A percentile compares a stretch with the other conserved stretches of the same genome.
Conservation (phyloP, 805 yeast species). For the Metschnikowia similis region DNA sequence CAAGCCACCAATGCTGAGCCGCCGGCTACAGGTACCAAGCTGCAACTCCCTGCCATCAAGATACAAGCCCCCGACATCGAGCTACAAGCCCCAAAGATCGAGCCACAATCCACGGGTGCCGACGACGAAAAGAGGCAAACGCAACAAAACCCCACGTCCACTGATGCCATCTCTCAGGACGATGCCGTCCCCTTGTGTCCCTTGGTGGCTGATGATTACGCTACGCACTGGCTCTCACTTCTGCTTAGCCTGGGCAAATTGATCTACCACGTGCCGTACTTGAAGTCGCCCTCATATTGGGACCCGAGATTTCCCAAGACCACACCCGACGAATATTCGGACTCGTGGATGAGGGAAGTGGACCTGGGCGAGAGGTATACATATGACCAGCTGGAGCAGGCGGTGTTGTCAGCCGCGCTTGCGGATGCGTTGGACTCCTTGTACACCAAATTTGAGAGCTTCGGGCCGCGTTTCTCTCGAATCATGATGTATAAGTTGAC, state of each 20-base stretch:
- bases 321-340: slow-evolving; percentile 25
- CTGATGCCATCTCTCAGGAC: neutral
- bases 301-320: slow-evolving; percentile 32
- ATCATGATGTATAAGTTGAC: slow-evolving; percentile 5
- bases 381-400: slow-evolving; percentile 35
- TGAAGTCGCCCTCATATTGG: slow-evolving; percentile 46
- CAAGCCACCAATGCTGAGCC: too few species aligned
- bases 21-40: too few species aligned
- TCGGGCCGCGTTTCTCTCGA: neutral
- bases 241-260: slow-evolving; percentile 19
- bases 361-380: slow-evolving; percentile 49
- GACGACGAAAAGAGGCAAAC: neutral
- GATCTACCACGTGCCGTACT: slow-evolving; percentile 52
- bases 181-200: slow-evolving; percentile 46
- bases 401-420: slow-evolving; percentile 5
- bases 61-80: too few species aligned
- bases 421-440: slow-evolving; percentile 4
- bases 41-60: too few species aligned
- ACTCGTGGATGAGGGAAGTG: slow-evolving; percentile 45
- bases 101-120: neutral
- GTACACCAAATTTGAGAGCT: slow-evolving; percentile 1
- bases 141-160: neutral
- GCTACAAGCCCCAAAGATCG: too few species aligned
- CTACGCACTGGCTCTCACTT: slow-evolving; percentile 43
- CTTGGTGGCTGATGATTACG: slow-evolving; percentile 52